Evolutionary conservation across 2,329 filamentous ascomycete species (phyloP), one percentile per base, ranked within the genome.

Genomic region (Epichloe amarillans): DNA sequence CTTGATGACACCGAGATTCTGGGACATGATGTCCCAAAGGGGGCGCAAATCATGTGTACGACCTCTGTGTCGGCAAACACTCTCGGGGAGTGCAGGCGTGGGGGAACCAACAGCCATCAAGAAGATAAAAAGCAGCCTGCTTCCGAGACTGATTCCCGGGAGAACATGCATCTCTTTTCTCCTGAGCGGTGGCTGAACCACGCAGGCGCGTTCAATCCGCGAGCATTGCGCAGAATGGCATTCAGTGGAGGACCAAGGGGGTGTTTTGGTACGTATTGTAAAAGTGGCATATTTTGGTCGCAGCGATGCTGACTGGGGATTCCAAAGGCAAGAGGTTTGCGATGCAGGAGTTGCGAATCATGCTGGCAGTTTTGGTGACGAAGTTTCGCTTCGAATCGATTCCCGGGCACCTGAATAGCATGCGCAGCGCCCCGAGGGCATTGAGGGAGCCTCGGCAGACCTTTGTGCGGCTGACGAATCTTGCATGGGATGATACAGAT

Each of bases 171-270:
- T 36, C 38, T 35, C 4, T 54, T 56, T 15, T 36, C 46, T 6
- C 55, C 55, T 3, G 52, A 47, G 5, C 30, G 55, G 36, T 56
- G 54, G 54, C 50, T 55, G 21, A 45, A 46, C 42, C 23, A 48
- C 10, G 41, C 21, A 4, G 50, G 46, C 3, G 12, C 19, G 14
- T 49, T 44, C 35, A 48, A 48, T 30, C 30, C 50, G 5, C 40
- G 23, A 19, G 45, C 45, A 6, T 37, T 47, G 17, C 19, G n/a
- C 19, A 44, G 36, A 39, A 40, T 45, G 39, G 33, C 21, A 12
- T 51, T 51, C 15, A 48, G 45, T 14, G 33, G 44, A 17, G 50
- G 45, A 12, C 44, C 50, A 23, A 26, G 45, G 12, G 33, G 33
- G 14, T 51, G 45, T 30, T 47, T 47, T 11, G 50, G 45, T 51